phyloP scores from a whole-genome alignment of 805 yeast species.

The Osmozyma mogii region DNA sequence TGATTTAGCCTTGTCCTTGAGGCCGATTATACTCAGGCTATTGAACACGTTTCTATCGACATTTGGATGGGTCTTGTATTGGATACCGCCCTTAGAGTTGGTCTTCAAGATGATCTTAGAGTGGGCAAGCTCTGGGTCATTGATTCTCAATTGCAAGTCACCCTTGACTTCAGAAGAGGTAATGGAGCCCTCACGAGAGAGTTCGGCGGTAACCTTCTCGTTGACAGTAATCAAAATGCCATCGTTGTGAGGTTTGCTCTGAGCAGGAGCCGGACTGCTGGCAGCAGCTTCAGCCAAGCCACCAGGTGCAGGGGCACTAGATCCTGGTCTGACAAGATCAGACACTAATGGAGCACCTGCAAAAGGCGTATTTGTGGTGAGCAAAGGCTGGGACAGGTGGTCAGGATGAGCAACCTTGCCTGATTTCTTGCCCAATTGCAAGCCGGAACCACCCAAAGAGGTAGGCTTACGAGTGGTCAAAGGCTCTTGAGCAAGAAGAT shows the following conservation, averaged over 20 bases:
- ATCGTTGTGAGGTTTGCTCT: conserved; percentile 41
- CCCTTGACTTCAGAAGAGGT: conserved; percentile 75
- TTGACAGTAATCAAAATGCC: conserved; percentile 74
- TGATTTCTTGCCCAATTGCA: conserved; percentile 65
- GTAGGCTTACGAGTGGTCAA: conserved; percentile 6
- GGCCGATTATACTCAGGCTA: conserved; percentile 48
- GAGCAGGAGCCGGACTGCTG: conserved; percentile 16
- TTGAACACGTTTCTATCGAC: conserved; percentile 74
- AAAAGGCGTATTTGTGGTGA: conserved; percentile 15
- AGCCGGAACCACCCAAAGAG: conserved; percentile 50
- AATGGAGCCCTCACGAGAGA: conserved; percentile 77
- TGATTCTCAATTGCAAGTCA: conserved; percentile 80
- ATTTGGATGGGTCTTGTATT: conserved; percentile 93
- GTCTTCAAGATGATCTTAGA: conserved; percentile 50
- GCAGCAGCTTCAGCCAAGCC: conserved; percentile 17
- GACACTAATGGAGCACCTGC: conserved; percentile 15
- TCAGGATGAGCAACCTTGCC: conserved; percentile 19
- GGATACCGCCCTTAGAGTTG: conserved; percentile 43
- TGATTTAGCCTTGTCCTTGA: conserved; percentile 69
- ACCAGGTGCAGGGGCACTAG: conserved; percentile 7
- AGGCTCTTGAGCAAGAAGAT: conserved; percentile 23
- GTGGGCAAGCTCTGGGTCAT: conserved; percentile 61
- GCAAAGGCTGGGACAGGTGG: conserved; percentile 16
- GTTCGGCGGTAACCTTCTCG: conserved; percentile 71
- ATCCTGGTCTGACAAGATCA: conserved; percentile 7